phyloP scores from a whole-genome alignment of 805 yeast species.

The Saccharomycopsis javanensis region DNA sequence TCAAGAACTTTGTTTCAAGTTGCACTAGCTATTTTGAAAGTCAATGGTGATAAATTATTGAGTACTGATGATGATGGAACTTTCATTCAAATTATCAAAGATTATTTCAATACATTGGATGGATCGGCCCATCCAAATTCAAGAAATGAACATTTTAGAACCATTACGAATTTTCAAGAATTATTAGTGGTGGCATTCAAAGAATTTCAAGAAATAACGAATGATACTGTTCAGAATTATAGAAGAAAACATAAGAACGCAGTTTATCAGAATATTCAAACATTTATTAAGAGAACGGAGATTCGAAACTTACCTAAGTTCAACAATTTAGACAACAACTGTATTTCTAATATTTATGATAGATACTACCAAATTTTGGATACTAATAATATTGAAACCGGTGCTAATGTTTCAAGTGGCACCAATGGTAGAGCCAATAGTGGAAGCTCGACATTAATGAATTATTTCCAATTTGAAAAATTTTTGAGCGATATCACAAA shows the following conservation, averaged over 20 bases:
- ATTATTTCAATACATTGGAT: slow-evolving; percentile 68
- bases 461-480: slow-evolving; percentile 54
- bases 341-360: slow-evolving; percentile 71
- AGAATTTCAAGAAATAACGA: slow-evolving; percentile 76
- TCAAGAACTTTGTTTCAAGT: slow-evolving; percentile 85
- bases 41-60: slow-evolving; percentile 78
- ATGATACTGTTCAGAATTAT: slow-evolving; percentile 57
- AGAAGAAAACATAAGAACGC: slow-evolving; percentile 63
- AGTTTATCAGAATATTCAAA: slow-evolving; percentile 78
- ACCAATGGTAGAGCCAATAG: slow-evolving; percentile 27
- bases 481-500: slow-evolving; percentile 76
- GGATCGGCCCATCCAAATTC: slow-evolving; percentile 71
- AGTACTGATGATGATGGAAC: slow-evolving; percentile 85
- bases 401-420: slow-evolving; percentile 23
- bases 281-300: slow-evolving; percentile 87
- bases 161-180: slow-evolving; percentile 79
- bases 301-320: slow-evolving; percentile 76
- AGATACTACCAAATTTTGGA: slow-evolving; percentile 70
- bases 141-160: slow-evolving; percentile 48
- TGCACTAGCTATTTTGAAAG: slow-evolving; percentile 78
- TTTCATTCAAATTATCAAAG: slow-evolving; percentile 76
- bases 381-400: slow-evolving; percentile 38
- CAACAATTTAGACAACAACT: slow-evolving; percentile 44
- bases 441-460: slow-evolving; percentile 45
- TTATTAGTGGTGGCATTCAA: slow-evolving; percentile 84